phyloP scores from a whole-genome alignment of 768 basidiomycete species.

The Lyophyllum shimeji region DNA sequence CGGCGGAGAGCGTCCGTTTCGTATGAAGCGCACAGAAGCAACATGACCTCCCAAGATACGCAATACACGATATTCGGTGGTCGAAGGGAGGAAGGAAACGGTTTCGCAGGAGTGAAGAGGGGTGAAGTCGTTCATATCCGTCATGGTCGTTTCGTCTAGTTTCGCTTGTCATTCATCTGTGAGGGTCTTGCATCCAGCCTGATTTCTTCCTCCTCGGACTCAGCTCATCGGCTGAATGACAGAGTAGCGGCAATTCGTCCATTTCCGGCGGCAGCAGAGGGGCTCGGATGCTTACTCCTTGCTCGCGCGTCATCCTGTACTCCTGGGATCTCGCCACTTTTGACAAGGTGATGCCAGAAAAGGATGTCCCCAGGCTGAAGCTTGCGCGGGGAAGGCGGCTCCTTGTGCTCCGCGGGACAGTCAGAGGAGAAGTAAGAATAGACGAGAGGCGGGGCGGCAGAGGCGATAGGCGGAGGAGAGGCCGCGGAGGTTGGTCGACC shows the following conservation, averaged over 20 bases:
- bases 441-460: constrained; percentile 15
- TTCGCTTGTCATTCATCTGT: not conserved
- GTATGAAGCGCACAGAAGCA: not conserved
- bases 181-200: not conserved
- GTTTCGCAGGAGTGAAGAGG: not conserved
- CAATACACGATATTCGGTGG: not conserved
- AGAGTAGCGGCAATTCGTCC: constrained; percentile 15
- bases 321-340: constrained; percentile 71
- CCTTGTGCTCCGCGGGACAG: constrained; percentile 37
- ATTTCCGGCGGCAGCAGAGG: constrained; percentile 14
- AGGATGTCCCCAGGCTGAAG: constrained; percentile 62
- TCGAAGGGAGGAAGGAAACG: not conserved
- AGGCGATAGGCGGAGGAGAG: constrained; percentile 16
- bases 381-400: constrained; percentile 34
- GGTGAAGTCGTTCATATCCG: not conserved
- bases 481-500: constrained; percentile 17
- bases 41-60: not conserved
- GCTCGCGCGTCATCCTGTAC: constrained; percentile 64
- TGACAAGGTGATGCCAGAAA: constrained; percentile 75
- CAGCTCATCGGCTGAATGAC: constrained; percentile 34
- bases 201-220: constrained; percentile 1
- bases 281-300: constrained; percentile 21
- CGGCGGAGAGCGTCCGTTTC: not conserved
- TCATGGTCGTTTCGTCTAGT: not conserved
- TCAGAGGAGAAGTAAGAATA: constrained; percentile 23